A percentile compares a stretch with the other conserved stretches of the same genome.
phyloP scores from a whole-genome alignment of 179 eudicot species.

The Spinacia oleracea region DNA sequence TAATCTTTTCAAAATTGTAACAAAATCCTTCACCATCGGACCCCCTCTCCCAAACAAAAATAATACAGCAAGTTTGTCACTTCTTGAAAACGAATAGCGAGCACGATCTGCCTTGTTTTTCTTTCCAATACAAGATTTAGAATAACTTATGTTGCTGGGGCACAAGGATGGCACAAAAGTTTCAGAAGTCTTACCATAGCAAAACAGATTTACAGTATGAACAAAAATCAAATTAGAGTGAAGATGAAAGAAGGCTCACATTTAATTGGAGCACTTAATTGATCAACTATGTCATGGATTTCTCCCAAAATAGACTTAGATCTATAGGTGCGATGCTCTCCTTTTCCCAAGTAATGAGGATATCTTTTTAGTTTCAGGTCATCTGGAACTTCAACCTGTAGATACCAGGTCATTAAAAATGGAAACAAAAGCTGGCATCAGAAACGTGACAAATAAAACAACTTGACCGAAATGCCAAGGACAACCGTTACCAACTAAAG shows the following conservation, averaged over 20 bases:
- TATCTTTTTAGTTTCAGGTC: slow-evolving; percentile 34
- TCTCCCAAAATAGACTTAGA: slow-evolving; percentile 72
- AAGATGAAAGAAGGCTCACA: slow-evolving; percentile 31
- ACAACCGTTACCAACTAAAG: background rate
- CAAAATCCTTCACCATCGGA: too few relatives aligned
- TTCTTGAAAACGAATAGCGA: too few relatives aligned
- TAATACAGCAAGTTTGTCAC: too few relatives aligned
- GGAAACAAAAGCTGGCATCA: background rate
- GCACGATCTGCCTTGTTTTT: too few relatives aligned
- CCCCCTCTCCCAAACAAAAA: too few relatives aligned
- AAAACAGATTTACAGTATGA: too few relatives aligned
- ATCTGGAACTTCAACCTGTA: slow-evolving; percentile 55
- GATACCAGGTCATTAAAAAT: slow-evolving; percentile 1
- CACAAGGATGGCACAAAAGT: too few relatives aligned
- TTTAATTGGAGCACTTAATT: slow-evolving; percentile 18
- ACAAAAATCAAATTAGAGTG: background rate
- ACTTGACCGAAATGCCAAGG: background rate
- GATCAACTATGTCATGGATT: slow-evolving; percentile 48
- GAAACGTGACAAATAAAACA: background rate
- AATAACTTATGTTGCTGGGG: too few relatives aligned
- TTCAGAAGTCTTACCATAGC: too few relatives aligned
- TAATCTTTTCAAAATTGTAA: too few relatives aligned
- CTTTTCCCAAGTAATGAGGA: slow-evolving; percentile 71
- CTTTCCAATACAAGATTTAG: too few relatives aligned
- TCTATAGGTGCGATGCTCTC: slow-evolving; percentile 31